Percentiles rank a stretch among this genome's conserved stretches.
These are phyloP conservation scores for Pseudocercospora macadamiae DNA, from an alignment of 2,329 filamentous ascomycete species.

Conservation along the genomic window DNA sequence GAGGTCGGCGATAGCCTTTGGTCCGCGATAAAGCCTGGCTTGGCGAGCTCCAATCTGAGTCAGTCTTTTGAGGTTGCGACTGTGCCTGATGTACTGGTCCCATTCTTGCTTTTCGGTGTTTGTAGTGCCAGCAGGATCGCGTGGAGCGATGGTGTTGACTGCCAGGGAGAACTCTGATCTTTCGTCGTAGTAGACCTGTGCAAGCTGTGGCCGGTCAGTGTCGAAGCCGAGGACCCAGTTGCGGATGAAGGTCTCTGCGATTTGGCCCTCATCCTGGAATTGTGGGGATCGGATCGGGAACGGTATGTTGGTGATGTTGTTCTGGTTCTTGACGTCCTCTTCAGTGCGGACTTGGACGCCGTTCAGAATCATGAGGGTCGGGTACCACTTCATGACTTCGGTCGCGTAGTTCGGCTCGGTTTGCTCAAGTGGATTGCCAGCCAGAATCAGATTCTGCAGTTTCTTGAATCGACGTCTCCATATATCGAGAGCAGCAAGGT, in stretches of 20 bases:
- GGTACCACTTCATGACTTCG: conserved; percentile 80
- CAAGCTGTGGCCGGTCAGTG: conserved; percentile 65
- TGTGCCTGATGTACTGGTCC: conserved; percentile 75
- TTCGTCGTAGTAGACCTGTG: conserved; percentile 72
- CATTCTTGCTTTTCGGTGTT: conserved; percentile 59
- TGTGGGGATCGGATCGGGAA: conserved; percentile 66
- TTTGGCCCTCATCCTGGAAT: conserved; percentile 73
- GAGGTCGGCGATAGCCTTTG: conserved; percentile 64
- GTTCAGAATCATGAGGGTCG: conserved; percentile 77
- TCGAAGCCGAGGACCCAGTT: conserved; percentile 77
- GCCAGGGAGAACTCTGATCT: conserved; percentile 75
- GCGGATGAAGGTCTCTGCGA: conserved; percentile 75
- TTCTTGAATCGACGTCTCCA: conserved; percentile 81
- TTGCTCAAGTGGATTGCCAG: conserved; percentile 70
- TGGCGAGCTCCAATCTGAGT: conserved; percentile 63
- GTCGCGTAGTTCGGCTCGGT: conserved; percentile 57
- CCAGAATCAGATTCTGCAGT: conserved; percentile 79
- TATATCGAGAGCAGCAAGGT: conserved; percentile 66
- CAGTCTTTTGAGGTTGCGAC: conserved; percentile 76
- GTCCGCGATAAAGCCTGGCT: conserved; percentile 68
- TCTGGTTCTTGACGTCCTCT: conserved; percentile 66
- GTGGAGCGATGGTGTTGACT: conserved; percentile 65
- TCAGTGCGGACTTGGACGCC: conserved; percentile 72
- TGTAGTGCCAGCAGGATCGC: conserved; percentile 44
- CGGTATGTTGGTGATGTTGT: conserved; percentile 56